Conservation (phyloP, 1,139 yeast genomes). For the Scheffersomyces insectosa region DNA sequence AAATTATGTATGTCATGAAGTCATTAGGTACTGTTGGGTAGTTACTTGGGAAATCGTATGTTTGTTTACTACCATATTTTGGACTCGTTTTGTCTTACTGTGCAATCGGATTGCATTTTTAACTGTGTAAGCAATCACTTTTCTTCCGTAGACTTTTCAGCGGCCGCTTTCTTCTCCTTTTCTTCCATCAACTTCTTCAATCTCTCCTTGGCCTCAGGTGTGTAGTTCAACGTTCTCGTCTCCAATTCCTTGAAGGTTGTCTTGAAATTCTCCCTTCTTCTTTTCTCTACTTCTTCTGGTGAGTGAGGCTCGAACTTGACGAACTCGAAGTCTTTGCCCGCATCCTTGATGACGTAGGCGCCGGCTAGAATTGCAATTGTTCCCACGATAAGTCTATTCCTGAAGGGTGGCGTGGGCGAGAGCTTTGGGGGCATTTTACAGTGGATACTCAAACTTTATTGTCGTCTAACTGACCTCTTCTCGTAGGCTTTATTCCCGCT, state of each 20-base stretch:
- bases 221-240: constrained; percentile 41
- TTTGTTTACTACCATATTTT: no score
- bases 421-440: constrained; percentile 4
- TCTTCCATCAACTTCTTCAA: constrained; percentile 24
- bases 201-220: constrained; percentile 45
- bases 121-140: no score
- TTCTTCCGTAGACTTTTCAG: no score
- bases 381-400: constrained; percentile 37
- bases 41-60: no score
- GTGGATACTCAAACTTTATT: no score
- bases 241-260: constrained; percentile 34
- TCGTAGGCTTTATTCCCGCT: no score
- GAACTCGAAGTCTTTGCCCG: constrained; percentile 43
- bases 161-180: constrained; percentile 9
- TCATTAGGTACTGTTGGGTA: no score
- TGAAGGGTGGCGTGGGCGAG: constrained; percentile 37
- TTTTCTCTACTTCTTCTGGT: constrained; percentile 40
- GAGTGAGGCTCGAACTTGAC: constrained; percentile 41
- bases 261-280: constrained; percentile 36
- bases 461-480: no score
- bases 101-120: no score
- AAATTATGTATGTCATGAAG: no score
- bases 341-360: constrained; percentile 30
- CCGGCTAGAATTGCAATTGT: constrained; percentile 39
- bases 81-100: no score